Base-by-base conservation (phyloP, 805 yeast species). In the Alloascoidea hylecoeti region DNA sequence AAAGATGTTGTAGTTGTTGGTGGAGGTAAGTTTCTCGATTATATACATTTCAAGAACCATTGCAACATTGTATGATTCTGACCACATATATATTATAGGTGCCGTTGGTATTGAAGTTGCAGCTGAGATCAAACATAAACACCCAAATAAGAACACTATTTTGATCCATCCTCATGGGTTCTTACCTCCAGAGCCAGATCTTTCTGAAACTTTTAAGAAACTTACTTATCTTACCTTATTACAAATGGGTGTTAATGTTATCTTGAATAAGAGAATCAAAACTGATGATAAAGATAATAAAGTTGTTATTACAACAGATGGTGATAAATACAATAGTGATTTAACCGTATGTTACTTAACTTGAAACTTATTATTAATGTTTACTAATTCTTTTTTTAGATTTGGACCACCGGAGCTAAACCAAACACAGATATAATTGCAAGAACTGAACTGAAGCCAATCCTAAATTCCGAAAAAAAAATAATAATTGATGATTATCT, bases 401-500 rank as follows among this genome's bases (percentile, higher is more conserved):
- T 23, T 23, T 23, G 30, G 30, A 9, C 13, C n/a, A 9, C 13
- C n/a, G 30, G 30, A 23, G 30, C 13, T 23, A 23, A 23, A 23
- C 30, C 30, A 23, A 23, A 23, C n/a, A n/a, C n/a, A 23, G 9
- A 9, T 9, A 23, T 23, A n/a, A n/a, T 23, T 9, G 30, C 9
- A n/a, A 23, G n/a, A 9, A 23, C 30, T 9, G 30, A 23, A n/a
- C 30, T 23, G 9, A 9, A 9, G n/a, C 30, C 9, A 9, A 23
- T 23, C 30, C 9, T 23, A 9, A n/a, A 23, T 23, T n/a, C 30
- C 9, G n/a, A n/a, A n/a, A 23, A 23, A 23, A n/a, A 23, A 23
- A 49, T 40, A 4, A 19, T 14, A 34, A 40, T 57, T 27, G 49
- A 52, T 35, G 53, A 50, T 5, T 49, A 49, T 36, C 41, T 55